A percentile compares a stretch with the other conserved stretches of the same genome.
phyloP scores from a whole-genome alignment of 1,139 yeast species.

The Sugiyamaella novakii region DNA sequence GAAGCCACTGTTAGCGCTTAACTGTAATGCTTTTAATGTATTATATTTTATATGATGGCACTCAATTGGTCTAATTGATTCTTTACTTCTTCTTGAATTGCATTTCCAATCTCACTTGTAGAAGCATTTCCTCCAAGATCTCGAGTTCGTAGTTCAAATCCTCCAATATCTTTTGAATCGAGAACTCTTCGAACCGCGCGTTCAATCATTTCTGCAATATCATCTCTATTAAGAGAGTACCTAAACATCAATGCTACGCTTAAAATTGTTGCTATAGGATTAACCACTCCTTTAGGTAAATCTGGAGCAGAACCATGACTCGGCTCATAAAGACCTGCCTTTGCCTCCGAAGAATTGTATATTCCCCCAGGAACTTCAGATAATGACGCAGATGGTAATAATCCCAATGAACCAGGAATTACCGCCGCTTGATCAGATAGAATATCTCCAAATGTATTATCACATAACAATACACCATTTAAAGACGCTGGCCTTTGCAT shows the following conservation, averaged over 20 bases:
- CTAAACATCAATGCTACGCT: constrained; percentile 88
- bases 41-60: too few relatives aligned
- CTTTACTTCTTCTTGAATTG: constrained; percentile 43
- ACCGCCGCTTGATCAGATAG: constrained; percentile 88
- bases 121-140: constrained; percentile 72
- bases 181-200: constrained; percentile 70
- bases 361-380: constrained; percentile 72
- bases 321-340: constrained; percentile 67
- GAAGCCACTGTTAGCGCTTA: too few relatives aligned
- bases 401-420: constrained; percentile 83
- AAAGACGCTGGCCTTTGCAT: constrained; percentile 76
- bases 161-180: constrained; percentile 48
- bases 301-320: constrained; percentile 96
- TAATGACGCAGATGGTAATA: constrained; percentile 81
- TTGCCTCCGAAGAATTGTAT: constrained; percentile 65
- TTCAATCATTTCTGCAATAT: constrained; percentile 56
- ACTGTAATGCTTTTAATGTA: too few relatives aligned
- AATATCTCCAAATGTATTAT: constrained; percentile 88
- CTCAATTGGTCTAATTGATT: neutral
- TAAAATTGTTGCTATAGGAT: constrained; percentile 83
- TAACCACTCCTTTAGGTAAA: constrained; percentile 72
- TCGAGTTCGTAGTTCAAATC: constrained; percentile 70
- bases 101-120: constrained; percentile 80
- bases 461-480: constrained; percentile 78
- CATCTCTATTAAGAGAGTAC: constrained; percentile 65